Base-by-base conservation (phyloP, 495 filamentous ascomycete species). In the Penicillium cataractarum region DNA sequence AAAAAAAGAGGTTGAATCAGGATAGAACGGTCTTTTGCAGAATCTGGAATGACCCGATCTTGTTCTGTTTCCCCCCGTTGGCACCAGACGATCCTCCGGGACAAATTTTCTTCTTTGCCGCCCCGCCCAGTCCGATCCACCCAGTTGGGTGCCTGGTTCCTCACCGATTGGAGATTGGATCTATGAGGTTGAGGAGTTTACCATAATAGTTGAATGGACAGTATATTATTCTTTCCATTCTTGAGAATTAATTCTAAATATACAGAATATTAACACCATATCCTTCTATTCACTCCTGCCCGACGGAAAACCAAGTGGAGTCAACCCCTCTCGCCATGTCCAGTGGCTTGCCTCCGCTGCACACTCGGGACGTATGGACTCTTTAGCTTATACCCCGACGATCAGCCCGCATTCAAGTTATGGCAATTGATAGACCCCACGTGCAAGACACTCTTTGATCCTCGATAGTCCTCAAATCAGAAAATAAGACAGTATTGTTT, bases 71-170 rank as follows among this genome's bases (percentile, higher is more conserved):
- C 39, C 55, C 22, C 29, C 51, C 58, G 57, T 29, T 60, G 48
- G 57, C 12, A 49, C 50, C 37, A 61, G 56, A 64, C 35, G 65
- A 70, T 72, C 61, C 49, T 55, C 65, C 68, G 58, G 67, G 65
- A 61, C 64, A 68, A 72, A 73, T 12, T 71, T 73, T 72, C 68
- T 64, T 70, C 64, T 70, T n/a, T 67, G 58, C 65, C 68, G 70
- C 70, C 70, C 70, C 70, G 70, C 70, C 61, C 65, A 35, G 51
- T 48, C 59, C 62, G 65, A 68, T 71, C 68, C 68, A 73, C 70
- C 61, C 32, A 33, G 39, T 57, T 66, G 48, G 58, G 64, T 69
- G 60, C 63, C 60, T 61, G 58, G 65, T 62, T 64, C 62, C 60
- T 71, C 65, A 65, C 65, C 65, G 68, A 58, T 61, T 65, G 27